phyloP scores from a whole-genome alignment of 192 early-diverging fungal species.

The Polychytrium aggregatum region DNA sequence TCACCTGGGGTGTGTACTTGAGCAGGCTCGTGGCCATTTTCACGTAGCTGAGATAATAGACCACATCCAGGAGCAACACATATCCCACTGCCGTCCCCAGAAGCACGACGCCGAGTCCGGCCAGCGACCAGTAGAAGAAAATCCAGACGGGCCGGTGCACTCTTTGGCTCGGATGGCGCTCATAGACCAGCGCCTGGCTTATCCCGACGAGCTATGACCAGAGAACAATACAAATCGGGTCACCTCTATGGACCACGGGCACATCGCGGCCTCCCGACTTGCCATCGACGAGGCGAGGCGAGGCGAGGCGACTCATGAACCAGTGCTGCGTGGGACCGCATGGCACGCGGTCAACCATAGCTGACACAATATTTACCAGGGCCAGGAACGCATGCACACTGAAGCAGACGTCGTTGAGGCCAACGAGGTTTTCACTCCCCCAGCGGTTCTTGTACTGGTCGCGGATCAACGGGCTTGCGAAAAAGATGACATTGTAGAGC shows the following conservation, averaged over 20 bases:
- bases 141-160: slow-evolving; percentile 23
- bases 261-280: slow-evolving; percentile 23
- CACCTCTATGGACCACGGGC: background rate
- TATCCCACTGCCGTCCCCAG: slow-evolving; percentile 7
- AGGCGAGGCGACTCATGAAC: no score
- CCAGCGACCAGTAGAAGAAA: slow-evolving; percentile 23
- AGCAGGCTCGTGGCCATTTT: slow-evolving; percentile 70
- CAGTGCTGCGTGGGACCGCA: background rate
- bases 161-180: slow-evolving; percentile 15
- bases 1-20: slow-evolving; percentile 52
- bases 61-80: slow-evolving; percentile 39
- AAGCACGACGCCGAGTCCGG: slow-evolving; percentile 18
- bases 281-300: no score
- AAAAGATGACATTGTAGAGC: slow-evolving; percentile 71
- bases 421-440: slow-evolving; percentile 59
- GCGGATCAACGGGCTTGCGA: slow-evolving; percentile 46
- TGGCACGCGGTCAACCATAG: background rate
- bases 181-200: slow-evolving; percentile 14
- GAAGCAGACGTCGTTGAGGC: slow-evolving; percentile 80
- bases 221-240: background rate
- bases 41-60: slow-evolving; percentile 65
- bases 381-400: slow-evolving; percentile 72
- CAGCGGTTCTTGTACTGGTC: slow-evolving; percentile 59
- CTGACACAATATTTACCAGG: no score
- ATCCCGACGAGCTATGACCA: slow-evolving; percentile 8